phyloP scores from a whole-genome alignment of 805 yeast species.

The Kodamaea neixiangensis region DNA sequence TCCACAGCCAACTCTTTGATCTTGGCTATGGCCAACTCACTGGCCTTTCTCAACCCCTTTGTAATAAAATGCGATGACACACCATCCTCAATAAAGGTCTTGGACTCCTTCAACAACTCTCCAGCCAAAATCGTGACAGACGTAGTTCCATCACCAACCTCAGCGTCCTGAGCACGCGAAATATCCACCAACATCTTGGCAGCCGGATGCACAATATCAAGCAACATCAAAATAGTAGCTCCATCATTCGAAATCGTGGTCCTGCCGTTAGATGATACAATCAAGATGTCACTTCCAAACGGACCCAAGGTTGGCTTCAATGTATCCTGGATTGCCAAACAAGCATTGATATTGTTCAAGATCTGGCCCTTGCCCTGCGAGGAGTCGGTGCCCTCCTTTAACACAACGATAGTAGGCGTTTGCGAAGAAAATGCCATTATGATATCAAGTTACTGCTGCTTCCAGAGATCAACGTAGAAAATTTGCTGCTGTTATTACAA shows the following conservation, averaged over 20 bases:
- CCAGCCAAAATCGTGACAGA: conserved; percentile 94
- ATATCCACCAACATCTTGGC: conserved; percentile 94
- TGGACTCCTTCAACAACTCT: conserved; percentile 88
- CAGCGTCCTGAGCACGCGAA: conserved; percentile 95
- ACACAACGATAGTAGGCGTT: conserved; percentile 96
- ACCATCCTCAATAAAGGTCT: conserved; percentile 91
- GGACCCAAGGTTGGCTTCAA: conserved; percentile 96
- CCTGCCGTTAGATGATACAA: conserved; percentile 78
- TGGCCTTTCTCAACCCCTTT: conserved; percentile 85
- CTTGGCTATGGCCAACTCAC: conserved; percentile 69
- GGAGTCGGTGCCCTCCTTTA: conserved; percentile 96
- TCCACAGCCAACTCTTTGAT: conserved; percentile 76
- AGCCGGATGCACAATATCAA: conserved; percentile 98
- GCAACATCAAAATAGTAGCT: conserved; percentile 87
- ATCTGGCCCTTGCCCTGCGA: conserved; percentile 97
- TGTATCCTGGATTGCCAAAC: conserved; percentile 95
- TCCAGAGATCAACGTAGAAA: neutral
- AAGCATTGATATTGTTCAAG: conserved; percentile 93
- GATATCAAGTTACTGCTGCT: neutral
- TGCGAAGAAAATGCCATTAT: conserved; percentile 86
- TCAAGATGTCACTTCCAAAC: conserved; percentile 90
- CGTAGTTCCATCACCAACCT: conserved; percentile 98
- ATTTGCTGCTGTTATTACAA: conserved; percentile 4
- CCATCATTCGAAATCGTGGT: conserved; percentile 98
- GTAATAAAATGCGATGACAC: conserved; percentile 86